Evolutionary conservation across 1,284 basidiomycete species (phyloP).

Genomic region (Schizophyllum commune): DNA sequence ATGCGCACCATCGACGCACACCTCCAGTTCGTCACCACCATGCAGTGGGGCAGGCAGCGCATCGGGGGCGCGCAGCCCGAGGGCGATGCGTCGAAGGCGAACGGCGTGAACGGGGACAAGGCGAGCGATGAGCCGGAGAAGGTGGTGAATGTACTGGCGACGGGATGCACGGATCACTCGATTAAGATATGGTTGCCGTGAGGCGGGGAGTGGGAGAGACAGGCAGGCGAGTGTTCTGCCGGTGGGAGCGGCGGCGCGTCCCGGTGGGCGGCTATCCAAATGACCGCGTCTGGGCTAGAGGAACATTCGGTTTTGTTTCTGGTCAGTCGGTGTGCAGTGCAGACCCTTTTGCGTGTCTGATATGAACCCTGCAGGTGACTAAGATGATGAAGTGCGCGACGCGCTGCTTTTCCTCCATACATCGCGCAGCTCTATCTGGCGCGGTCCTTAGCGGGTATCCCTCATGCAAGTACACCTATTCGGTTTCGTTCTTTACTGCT

Average conservation of each 20-base stretch:
- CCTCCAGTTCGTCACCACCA: conserved; percentile 77
- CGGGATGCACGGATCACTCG: conserved; percentile 73
- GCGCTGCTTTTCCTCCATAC: background rate
- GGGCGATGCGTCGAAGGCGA: conserved; percentile 19
- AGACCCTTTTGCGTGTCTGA: background rate
- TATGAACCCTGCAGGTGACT: background rate
- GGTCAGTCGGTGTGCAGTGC: background rate
- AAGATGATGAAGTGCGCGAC: background rate
- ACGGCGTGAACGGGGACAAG: conserved; percentile 27
- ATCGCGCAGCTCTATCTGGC: background rate
- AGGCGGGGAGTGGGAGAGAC: conserved; percentile 9
- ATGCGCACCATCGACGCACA: conserved; percentile 83
- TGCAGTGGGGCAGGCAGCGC: conserved; percentile 70
- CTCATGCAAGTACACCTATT: background rate
- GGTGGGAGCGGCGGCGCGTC: too few species aligned
- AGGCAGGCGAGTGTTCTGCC: background rate
- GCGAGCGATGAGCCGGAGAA: conserved; percentile 39
- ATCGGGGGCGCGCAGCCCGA: conserved; percentile 18
- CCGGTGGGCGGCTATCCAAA: background rate
- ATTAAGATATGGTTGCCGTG: conserved; percentile 57
- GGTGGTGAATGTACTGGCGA: conserved; percentile 74
- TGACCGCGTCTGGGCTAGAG: background rate
- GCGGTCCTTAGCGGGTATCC: background rate
- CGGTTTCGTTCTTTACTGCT: background rate
- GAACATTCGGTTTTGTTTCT: background rate